These are phyloP conservation scores for Citrullus mucosospermus DNA, from an alignment of 306 rosid species.

Conservation along the genomic window DNA sequence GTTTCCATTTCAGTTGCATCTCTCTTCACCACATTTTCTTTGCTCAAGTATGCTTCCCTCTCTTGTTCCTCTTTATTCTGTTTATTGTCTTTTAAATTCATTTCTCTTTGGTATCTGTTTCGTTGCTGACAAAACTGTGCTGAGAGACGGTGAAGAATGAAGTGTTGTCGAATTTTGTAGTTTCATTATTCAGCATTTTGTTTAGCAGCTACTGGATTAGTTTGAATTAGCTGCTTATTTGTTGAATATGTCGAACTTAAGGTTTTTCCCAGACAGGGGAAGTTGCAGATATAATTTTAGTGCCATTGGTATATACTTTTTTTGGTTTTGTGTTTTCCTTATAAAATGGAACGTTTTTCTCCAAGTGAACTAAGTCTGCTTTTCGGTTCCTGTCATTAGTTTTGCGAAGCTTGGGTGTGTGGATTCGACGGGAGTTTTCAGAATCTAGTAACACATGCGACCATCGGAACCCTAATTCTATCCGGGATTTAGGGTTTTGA, in stretches of 20 bases:
- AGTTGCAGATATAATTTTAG: conserved; percentile 3
- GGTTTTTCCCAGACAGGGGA: background rate
- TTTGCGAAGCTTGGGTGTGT: conserved; percentile 13
- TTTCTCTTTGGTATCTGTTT: background rate
- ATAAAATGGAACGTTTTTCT: background rate
- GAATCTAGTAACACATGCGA: conserved; percentile 23
- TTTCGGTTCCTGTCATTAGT: conserved; percentile 5
- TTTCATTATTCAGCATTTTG: background rate
- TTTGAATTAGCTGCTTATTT: background rate
- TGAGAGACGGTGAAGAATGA: background rate
- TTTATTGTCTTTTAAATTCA: background rate
- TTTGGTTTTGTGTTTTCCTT: background rate
- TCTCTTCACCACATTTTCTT: background rate
- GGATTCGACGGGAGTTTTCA: conserved; percentile 13
- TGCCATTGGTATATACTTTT: background rate
- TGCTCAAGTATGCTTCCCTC: conserved; percentile 21
- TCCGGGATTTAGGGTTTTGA: conserved; percentile 18
- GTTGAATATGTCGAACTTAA: background rate
- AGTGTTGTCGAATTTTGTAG: background rate
- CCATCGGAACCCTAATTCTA: conserved; percentile 51
- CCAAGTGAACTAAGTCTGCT: background rate
- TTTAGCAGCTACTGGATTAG: background rate
- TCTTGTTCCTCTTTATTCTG: background rate
- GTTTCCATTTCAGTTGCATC: conserved; percentile 5
- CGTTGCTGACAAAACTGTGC: background rate